Evolutionary conservation across 345 rosid genomes (phyloP).

Genomic region (Brassica incana): DNA sequence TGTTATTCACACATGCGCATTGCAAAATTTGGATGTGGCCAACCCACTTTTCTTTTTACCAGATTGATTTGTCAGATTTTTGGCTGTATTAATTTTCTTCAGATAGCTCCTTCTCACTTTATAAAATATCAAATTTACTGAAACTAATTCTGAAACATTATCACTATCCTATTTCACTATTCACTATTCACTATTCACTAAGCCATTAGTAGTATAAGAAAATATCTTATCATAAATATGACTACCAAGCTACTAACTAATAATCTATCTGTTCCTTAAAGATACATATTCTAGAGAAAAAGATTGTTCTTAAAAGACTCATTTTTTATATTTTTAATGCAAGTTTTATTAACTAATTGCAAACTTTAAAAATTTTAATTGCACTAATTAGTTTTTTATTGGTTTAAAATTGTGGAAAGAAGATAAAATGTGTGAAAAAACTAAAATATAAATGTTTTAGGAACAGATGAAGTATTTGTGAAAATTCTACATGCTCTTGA

Average conservation of each 20-base stretch:
- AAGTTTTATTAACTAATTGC: no score
- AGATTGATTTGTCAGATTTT: not conserved
- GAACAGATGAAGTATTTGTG: no score
- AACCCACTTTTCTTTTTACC: not conserved
- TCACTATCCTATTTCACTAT: not conserved
- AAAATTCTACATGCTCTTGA: constrained; percentile 2
- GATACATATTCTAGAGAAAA: no score
- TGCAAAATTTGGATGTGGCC: not conserved
- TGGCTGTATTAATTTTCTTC: not conserved
- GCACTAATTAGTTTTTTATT: no score
- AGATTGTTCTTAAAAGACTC: no score
- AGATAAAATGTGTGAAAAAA: no score
- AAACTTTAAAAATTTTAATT: no score
- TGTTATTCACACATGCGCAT: constrained; percentile 23
- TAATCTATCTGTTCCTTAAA: no score
- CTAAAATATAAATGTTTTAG: no score
- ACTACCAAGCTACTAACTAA: not conserved
- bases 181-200: not conserved
- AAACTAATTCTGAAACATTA: not conserved
- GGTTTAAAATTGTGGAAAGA: no score
- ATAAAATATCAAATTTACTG: not conserved
- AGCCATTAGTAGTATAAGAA: not conserved
- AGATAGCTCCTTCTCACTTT: not conserved
- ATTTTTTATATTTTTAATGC: no score
- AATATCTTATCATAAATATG: not conserved